Base-by-base conservation (phyloP, 2,329 filamentous ascomycete species). In the Penicillium janthinellum region DNA sequence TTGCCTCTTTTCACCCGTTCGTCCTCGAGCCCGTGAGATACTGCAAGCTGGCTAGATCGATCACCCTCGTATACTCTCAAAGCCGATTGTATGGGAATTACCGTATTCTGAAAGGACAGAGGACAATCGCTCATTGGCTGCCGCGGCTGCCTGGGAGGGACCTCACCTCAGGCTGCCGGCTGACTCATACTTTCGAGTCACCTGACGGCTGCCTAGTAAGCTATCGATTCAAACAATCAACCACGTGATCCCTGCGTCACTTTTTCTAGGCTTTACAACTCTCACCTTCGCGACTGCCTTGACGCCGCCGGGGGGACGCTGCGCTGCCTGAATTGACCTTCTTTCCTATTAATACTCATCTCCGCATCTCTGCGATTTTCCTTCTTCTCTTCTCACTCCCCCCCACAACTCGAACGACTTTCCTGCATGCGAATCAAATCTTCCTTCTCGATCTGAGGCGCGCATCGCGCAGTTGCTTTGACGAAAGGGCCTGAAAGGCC, bases 201-300 rank as follows among this genome's bases (percentile, higher is more conserved):
- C 67, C 59, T 66, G 61, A 31, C 14, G 20, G 38, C 25, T 34
- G 55, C 51, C 37, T 31, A 20, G 2, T 17, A 2, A 20, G 20
- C 20, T 20, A 50, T 52, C 58, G 49, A 17, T 34, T 53, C 42
- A 20, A 34, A 28, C 51, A 15, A 53, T 44, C 37, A 42, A 47
- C 38, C 67, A 72, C 62, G 67, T 71, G 69, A 67, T 38, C 60
- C 54, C 51, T 64, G 70, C 70, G 71, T 73, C 72, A 75, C 71
- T 72, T 74, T 74, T 73, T 69, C 64, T 58, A 59, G 56, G 59
- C 54, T 57, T 57, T 54, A 54, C 41, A 28, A 57, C 59, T 64
- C 53, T 45, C 35, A 25, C 51, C 49, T 28, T 41, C 20, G 49
- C 54, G 42, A 53, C 37, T 53, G 25, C 41, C 47, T 54, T 50